Evolutionary conservation across 2,329 filamentous ascomycete species (phyloP).

Genomic region (Orbilia blumenaviensis): DNA sequence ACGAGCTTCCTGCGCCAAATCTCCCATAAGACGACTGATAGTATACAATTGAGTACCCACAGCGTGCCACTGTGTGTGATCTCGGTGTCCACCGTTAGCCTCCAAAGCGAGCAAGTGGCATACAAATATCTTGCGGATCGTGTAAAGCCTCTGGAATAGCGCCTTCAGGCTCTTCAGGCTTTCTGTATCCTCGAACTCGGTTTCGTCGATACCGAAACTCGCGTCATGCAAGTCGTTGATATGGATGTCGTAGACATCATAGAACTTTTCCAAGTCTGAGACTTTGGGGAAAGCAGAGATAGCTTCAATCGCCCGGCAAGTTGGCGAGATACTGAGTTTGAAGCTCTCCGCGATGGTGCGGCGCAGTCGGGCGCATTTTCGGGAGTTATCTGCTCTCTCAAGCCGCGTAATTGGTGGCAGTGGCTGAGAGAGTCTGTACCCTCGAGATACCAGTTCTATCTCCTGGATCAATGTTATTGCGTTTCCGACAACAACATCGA

Average conservation of each 20-base stretch:
- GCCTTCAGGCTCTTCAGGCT: constrained; percentile 83
- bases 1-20: constrained; percentile 73
- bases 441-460: constrained; percentile 91
- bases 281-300: constrained; percentile 79
- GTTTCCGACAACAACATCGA: constrained; percentile 79
- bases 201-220: constrained; percentile 67
- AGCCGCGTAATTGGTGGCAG: constrained; percentile 86
- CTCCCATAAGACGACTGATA: constrained; percentile 70
- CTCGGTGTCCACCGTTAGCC: constrained; percentile 78
- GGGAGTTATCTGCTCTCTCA: constrained; percentile 80
- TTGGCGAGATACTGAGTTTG: constrained; percentile 74
- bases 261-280: constrained; percentile 87
- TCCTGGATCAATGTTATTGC: constrained; percentile 87
- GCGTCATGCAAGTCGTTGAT: constrained; percentile 76
- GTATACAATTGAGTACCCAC: constrained; percentile 78
- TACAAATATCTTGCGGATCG: constrained; percentile 82
- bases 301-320: constrained; percentile 73
- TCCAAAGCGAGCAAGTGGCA: constrained; percentile 90
- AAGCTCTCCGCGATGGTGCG: constrained; percentile 77
- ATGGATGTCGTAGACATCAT: constrained; percentile 85
- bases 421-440: constrained; percentile 90
- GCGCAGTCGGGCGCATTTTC: constrained; percentile 82
- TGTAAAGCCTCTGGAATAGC: constrained; percentile 80
- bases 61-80: constrained; percentile 79
- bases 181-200: constrained; percentile 78